Conservation (phyloP, 768 basidiomycete species). For the Boletus tomentosulus region DNA sequence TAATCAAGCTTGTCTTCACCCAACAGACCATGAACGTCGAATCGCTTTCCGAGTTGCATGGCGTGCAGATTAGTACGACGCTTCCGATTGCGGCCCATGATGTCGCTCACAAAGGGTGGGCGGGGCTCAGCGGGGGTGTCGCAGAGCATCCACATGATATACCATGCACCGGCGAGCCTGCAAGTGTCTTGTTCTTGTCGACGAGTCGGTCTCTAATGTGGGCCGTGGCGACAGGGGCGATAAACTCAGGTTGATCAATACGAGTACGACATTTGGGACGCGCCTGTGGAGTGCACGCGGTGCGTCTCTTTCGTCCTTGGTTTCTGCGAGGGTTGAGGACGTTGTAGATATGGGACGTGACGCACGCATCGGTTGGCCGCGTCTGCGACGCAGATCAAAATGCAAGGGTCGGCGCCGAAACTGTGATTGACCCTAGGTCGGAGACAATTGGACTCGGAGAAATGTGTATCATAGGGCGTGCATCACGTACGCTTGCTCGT, state of each 20-base stretch:
- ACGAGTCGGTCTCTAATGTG: background rate
- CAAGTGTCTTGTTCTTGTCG: conserved; percentile 16
- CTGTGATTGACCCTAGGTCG: background rate
- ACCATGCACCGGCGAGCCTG: conserved; percentile 41
- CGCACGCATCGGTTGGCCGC: conserved; percentile 38
- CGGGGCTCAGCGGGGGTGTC: conserved; percentile 36
- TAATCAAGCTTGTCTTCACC: no score
- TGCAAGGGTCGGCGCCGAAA: conserved; percentile 25
- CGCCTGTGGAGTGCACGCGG: conserved; percentile 35
- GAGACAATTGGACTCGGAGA: background rate
- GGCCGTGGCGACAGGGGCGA: conserved; percentile 47
- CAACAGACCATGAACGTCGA: no score
- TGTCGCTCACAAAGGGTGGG: conserved; percentile 33
- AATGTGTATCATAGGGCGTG: no score
- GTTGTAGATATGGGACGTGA: conserved; percentile 39
- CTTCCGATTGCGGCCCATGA: conserved; percentile 35
- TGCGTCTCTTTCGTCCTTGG: conserved; percentile 11
- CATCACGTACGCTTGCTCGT: no score
- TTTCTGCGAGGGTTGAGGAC: background rate
- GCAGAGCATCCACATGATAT: conserved; percentile 42
- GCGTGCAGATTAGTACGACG: no score
- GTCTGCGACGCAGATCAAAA: conserved; percentile 40
- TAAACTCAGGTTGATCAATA: conserved; percentile 39
- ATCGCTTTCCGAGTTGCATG: no score
- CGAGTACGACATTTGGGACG: conserved; percentile 31